phyloP scores from a whole-genome alignment of 2,329 filamentous ascomycete genomes.

The Scedosporium minutisporum region DNA sequence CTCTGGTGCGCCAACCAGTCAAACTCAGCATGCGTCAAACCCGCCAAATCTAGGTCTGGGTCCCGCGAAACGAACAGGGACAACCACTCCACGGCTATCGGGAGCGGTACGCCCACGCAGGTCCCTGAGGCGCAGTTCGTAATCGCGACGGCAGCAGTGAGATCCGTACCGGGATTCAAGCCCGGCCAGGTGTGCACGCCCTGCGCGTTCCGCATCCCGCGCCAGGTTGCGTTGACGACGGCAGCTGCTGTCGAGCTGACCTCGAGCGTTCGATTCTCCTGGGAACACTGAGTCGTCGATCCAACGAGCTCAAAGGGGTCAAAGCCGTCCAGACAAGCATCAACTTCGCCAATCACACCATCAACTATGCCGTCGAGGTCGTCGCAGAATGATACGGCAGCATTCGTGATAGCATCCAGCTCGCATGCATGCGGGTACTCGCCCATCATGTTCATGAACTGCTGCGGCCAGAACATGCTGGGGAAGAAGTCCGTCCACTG shows the following conservation, averaged over 20 bases:
- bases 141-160: neutral
- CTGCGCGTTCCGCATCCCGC: conserved; percentile 16
- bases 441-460: conserved; percentile 19
- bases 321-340: conserved; percentile 24
- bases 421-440: conserved; percentile 30
- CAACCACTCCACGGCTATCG: conserved; percentile 11
- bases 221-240: conserved; percentile 18
- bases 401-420: conserved; percentile 23
- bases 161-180: neutral
- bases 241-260: conserved; percentile 29
- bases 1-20: conserved; percentile 6
- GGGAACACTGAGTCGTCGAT: conserved; percentile 25
- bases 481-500: conserved; percentile 22
- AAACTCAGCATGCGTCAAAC: conserved; percentile 9
- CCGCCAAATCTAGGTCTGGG: conserved; percentile 14
- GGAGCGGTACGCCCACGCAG: conserved; percentile 11
- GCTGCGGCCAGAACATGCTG: conserved; percentile 13
- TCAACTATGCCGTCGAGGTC: conserved; percentile 36
- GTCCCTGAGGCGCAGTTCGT: neutral
- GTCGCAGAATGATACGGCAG: conserved; percentile 39
- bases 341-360: conserved; percentile 33
- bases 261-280: conserved; percentile 11
- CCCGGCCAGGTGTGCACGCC: conserved; percentile 13
- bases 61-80: conserved; percentile 19
- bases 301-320: conserved; percentile 15